Evolutionary conservation across 169 alveolate genomes (phyloP).

Genomic region (Plasmodium vivax): DNA sequence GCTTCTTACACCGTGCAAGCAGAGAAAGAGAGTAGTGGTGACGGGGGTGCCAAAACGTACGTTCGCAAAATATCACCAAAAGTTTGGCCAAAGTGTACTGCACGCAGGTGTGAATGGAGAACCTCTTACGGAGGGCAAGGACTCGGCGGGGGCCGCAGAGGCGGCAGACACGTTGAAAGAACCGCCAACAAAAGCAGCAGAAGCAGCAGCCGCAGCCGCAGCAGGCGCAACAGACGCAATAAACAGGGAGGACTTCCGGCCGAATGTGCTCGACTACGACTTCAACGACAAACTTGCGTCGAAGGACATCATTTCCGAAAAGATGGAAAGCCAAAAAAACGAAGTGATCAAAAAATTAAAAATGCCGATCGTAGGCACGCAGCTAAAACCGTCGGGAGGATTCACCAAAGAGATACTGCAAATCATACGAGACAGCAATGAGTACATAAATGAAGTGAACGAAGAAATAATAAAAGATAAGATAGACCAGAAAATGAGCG

Average conservation of each 20-base stretch:
- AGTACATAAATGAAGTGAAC: conserved; percentile 44
- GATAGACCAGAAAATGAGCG: conserved; percentile 26
- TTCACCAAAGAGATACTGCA: conserved; percentile 54
- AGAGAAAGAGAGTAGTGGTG: neutral
- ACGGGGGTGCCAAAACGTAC: neutral
- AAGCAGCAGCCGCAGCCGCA: neutral
- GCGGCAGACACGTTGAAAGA: no score
- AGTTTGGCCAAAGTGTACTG: neutral
- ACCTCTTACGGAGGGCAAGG: neutral
- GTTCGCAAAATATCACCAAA: neutral
- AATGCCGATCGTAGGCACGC: conserved; percentile 69
- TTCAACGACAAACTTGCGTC: conserved; percentile 11
- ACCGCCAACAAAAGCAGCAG: neutral
- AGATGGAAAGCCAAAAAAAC: conserved; percentile 30
- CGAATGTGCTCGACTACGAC: conserved; percentile 12
- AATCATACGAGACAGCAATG: conserved; percentile 38
- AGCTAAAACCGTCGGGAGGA: conserved; percentile 71
- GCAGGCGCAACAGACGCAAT: neutral
- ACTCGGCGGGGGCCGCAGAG: neutral
- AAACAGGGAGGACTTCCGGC: neutral
- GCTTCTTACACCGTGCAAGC: neutral
- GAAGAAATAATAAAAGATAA: conserved; percentile 64
- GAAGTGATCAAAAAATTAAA: conserved; percentile 54
- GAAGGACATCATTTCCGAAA: conserved; percentile 37
- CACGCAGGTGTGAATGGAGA: neutral